Evolutionary conservation across 2,329 filamentous ascomycete genomes (phyloP), one percentile per base, ranked within the genome.

Genomic region (Tolypocladium endophyticum): DNA sequence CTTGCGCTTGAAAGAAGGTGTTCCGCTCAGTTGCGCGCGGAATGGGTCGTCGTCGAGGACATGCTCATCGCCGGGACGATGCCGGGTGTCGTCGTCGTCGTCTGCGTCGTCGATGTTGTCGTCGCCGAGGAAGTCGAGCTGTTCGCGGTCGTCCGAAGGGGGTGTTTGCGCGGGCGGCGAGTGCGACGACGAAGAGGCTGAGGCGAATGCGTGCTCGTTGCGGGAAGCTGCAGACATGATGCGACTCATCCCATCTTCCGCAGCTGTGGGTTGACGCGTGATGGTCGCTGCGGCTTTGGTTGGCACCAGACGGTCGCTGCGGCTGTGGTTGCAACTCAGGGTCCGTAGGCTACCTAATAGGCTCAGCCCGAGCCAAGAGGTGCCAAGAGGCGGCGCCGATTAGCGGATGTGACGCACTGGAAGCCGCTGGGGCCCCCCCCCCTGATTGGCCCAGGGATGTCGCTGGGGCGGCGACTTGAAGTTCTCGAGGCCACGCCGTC

Each of bases 1-100:
- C 64, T 84, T 87, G 68, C 88, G 85, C 76, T 90, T 90, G 76
- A 90, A 91, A 39, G 87, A 88, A 58, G 89, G 74, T 35, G 80
- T 77, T 55, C 82, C 77, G 59, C 75, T 73, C 39, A 82, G 68
- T 52, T 77, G 74, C 57, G 76, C 73, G 59, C 77, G 75, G 60
- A 87, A 72, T 25, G 85, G 83, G 69, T 87, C 84, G 55, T 83
- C 77, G 52, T 74, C 76, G 58, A 87, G 75, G 41, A 84, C 63
- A 57, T 72, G 50, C 28, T 4, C 45, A 11, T 30, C 45, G 45
- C 4, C 43, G 4, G 43, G 23, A 25, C 6, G 23, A 25, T 25
- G 43, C 2, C 3, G 43, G 57, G 72, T 28, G 50, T 12, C 20
- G 20, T 23, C 12, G 30, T 65, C 61, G 58, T 67, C 67, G 60